Evolutionary conservation across 371 early-diverging fungal genomes (phyloP), one percentile per base, ranked within the genome.

Genomic region (Mortierella sp.): DNA sequence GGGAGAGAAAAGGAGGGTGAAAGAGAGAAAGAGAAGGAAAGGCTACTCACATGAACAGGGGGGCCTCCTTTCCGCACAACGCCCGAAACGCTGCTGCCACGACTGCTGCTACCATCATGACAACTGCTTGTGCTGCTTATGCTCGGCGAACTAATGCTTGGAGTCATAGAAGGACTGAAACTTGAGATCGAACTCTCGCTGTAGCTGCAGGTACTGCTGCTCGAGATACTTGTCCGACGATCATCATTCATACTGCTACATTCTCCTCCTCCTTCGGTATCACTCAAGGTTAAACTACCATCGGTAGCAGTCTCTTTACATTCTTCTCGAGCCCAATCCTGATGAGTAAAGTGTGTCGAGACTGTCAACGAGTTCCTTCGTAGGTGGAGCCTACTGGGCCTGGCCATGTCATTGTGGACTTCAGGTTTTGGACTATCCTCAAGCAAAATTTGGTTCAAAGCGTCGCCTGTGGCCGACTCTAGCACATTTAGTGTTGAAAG

Each of bases 1-100:
- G 37, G 9, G 37, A 37, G 37, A 37, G 37, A 9, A 9, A 37
- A 37, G 9, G 9, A 37, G 9, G 9, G 9, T n/a, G 9, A 37
- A 9, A 37, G 37, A 5, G 3, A 37, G 37, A 37, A 3, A 37
- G 9, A 9, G 37, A 37, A 5, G 9, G 37, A 9, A 37, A 37
- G 3, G n/a, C n/a, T 37, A 50, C 69, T 50, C 57, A 68, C 62
- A 7, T 68, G 69, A 5, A 68, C 47, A 5, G 69, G 62, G 11
- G 69, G 69, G 2, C 69, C 69, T 1, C 62, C 69, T 56, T 68
- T 68, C 14, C 62, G 69, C 4, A 37, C 18, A 6, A 57, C 30
- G 25, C 37, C 37, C 37, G 37, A 37, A 37, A 37, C 9, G 37
- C 37, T 37, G 9, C 37, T 37, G 37, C 37, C 37, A 37, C 37